Evolutionary conservation across 305 asterid species (phyloP).

Genomic region (Stenogyne calaminthoides): DNA sequence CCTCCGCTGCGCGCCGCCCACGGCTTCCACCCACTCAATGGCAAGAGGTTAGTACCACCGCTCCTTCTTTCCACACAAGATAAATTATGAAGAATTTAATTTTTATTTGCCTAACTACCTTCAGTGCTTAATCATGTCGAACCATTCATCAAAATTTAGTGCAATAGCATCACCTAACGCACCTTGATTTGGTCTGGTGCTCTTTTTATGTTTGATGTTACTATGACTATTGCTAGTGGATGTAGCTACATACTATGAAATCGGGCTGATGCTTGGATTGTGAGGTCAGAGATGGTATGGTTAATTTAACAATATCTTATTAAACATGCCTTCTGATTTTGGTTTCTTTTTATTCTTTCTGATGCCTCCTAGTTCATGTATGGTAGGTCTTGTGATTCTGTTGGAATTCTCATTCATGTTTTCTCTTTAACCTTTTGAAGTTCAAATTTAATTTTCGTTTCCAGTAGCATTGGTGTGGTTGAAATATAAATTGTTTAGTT

Average conservation of each 20-base stretch:
- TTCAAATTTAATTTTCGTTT: not conserved
- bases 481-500: constrained; percentile 26
- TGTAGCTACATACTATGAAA: constrained; percentile 42
- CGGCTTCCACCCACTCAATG: no score
- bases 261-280: constrained; percentile 48
- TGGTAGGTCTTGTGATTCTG: constrained; percentile 60
- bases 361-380: constrained; percentile 54
- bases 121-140: no score
- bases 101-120: no score
- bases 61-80: no score
- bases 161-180: no score
- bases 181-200: constrained; percentile 26
- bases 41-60: no score
- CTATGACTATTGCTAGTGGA: constrained; percentile 35
- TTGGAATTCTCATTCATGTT: constrained; percentile 36
- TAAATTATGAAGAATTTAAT: no score
- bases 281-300: constrained; percentile 58
- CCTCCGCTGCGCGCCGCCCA: no score
- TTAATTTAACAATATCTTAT: constrained; percentile 20
- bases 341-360: constrained; percentile 36
- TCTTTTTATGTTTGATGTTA: constrained; percentile 23
- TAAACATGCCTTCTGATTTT: constrained; percentile 26
- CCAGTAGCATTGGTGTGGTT: not conserved
- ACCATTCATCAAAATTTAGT: no score
- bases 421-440: constrained; percentile 22